A percentile compares a stretch with the other conserved stretches of the same genome.
Evolutionary conservation across 805 yeast genomes (phyloP).

Genomic region (Ogataea paradorogensis): DNA sequence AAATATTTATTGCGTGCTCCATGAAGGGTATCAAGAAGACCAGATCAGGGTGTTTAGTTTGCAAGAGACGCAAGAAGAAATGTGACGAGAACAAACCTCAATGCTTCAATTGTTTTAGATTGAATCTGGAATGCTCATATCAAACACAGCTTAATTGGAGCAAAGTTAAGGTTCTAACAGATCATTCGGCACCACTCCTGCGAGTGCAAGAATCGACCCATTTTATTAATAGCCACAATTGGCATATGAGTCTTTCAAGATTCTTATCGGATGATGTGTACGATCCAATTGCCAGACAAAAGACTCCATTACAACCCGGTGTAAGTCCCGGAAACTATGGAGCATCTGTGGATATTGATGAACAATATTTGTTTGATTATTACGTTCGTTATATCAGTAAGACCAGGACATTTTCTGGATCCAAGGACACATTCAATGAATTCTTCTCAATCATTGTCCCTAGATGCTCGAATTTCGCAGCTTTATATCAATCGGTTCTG

Average conservation of each 20-base stretch:
- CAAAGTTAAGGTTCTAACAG: not conserved
- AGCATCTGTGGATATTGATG: not conserved
- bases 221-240: not conserved
- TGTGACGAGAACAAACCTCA: slow-evolving; percentile 32
- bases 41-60: slow-evolving; percentile 40
- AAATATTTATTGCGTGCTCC: not conserved
- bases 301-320: too few species aligned
- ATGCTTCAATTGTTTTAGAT: slow-evolving; percentile 23
- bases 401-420: slow-evolving; percentile 25
- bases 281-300: too few species aligned
- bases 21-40: slow-evolving; percentile 14
- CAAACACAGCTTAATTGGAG: slow-evolving; percentile 4
- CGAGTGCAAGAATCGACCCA: not conserved
- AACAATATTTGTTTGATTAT: slow-evolving; percentile 23
- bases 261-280: not conserved
- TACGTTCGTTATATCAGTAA: slow-evolving; percentile 24
- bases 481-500: slow-evolving; percentile 26
- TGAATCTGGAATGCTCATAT: slow-evolving; percentile 18
- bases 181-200: not conserved
- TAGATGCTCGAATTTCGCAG: slow-evolving; percentile 23
- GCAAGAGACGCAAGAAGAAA: slow-evolving; percentile 42
- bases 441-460: slow-evolving; percentile 29
- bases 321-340: too few species aligned
- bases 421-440: slow-evolving; percentile 24
- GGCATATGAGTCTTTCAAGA: not conserved